Base-by-base conservation (phyloP, 208 protist genomes). In the Trypanosoma rangeli region DNA sequence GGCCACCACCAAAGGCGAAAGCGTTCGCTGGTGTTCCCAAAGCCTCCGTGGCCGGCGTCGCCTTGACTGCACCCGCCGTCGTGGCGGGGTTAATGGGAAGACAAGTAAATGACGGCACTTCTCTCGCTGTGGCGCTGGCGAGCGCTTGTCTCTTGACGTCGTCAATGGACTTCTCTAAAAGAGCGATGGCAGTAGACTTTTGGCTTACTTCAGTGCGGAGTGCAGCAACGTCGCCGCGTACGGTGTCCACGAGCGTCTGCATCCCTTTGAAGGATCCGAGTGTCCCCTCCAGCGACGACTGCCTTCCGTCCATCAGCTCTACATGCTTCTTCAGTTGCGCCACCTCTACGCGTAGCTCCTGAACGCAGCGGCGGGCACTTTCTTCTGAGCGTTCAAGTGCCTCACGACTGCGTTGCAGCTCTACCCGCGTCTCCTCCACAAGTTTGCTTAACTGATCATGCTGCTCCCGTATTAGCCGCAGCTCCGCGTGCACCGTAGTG, bases 401-500 rank as follows among this genome's bases (percentile, higher is more conserved):
- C 42, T 66, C 69, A 15, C 69, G 69, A 44, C 60, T 68, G 5
- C 61, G 59, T n/a, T 62, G 59, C 37, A 74, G 28, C 53, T 74
- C 69, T n/a, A 13, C 42, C 5, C 69, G 69, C n/a, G 69, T 62
- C 42, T 74, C 69, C 12, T 67, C 61, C 12, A 74, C 53, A n/a
- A 60, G 18, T 29, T 35, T 64, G 26, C 44, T 55, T 24, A 74
- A 28, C 9, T 53, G 18, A 5, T 74, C 60, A 49, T 68, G 68
- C 52, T 74, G 69, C 29, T 67, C 59, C 52, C 44, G 69, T 52
- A 74, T 13, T 12, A 18, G 50, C 39, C 37, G 22, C 31, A 74
- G 10, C 22, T 68, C 69, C 1, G 46, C 26, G 12, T 3, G 24
- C 13, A 54, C 16, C 3, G 7, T 2, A 0, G 13, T 5, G 13